Base-by-base conservation (phyloP, 495 filamentous ascomycete species). In the Acidomyces sp. region DNA sequence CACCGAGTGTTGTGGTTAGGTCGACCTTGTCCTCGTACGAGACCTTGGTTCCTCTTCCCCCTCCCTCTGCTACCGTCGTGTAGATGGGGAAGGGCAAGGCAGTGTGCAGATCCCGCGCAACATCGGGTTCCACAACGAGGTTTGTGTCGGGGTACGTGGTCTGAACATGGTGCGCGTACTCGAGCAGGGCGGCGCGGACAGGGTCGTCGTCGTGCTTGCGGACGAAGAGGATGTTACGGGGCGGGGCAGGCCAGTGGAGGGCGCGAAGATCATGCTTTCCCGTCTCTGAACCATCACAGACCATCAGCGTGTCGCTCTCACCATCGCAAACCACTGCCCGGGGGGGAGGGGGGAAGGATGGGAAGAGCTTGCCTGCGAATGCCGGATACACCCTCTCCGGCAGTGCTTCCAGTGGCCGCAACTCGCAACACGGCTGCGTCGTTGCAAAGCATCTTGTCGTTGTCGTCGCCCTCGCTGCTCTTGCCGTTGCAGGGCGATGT, bases 231-330 rank as follows among this genome's bases (percentile, higher is more conserved):
- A 97, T 68, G 56, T 96, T 96, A 38, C 83, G 77, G 1, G 85
- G 92, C 18, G 86, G 85, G 24, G 74, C 71, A 3, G 84, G 83
- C 90, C 90, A 97, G 62, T 78, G 75, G 10, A 97, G 71, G 39
- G 78, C 80, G 34, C 94, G 72, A 3, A 97, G 71, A 40, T 75
- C 72, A 47, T 69, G 68, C 19, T 64, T 52, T 13, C 49, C 56
- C 17, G 69, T 72, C 59, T 76, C 75, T 78, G 41, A 27, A 25
- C 34, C 6, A 40, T 41, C 19, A 18, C 33, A 47, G 45, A 28
- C 54, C n/a, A 52, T 48, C 25, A 32, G 19, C 6, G n/a, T n/a
- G n/a, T n/a, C n/a, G n/a, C n/a, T n/a, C n/a, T n/a, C n/a, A n/a
- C n/a, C n/a, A n/a, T n/a, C n/a, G n/a, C n/a, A n/a, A n/a, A n/a